Evolutionary conservation across 108 stramenopile species (phyloP), one percentile per base, ranked within the genome.

Genomic region (Nitzschia inconspicua): DNA sequence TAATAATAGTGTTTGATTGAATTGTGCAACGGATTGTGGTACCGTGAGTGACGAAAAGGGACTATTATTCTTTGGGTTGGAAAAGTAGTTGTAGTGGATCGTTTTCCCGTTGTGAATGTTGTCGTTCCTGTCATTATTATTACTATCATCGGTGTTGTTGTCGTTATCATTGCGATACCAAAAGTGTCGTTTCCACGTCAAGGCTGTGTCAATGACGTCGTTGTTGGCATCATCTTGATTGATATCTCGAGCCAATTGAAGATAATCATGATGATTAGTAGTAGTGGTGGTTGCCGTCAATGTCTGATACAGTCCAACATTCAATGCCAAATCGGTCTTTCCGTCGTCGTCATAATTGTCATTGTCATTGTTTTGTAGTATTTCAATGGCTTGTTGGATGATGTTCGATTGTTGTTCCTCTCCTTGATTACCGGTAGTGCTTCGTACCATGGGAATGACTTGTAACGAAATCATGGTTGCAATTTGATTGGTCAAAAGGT

Each of bases 1-100:
- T 31, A 63, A 44, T 46, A 70, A 54, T 55, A 74, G 44, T 22
- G 73, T 26, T 42, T 74, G 65, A 48, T 74, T 74, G 32, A 63
- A 11, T 31, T 64, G 27, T 16, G 68, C 53, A 3, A 60, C 30
- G 40, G 55, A 47, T 44, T 66, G 61, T 14, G 48, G 29, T 11
- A 34, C 43, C 11, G 68, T 41, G 0, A 46, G 4, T 55, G 36
- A n/a, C n/a, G n/a, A n/a, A n/a, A n/a, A n/a, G n/a, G n/a, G n/a
- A n/a, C n/a, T n/a, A n/a, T n/a, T n/a, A n/a, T n/a, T n/a, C n/a
- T n/a, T n/a, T n/a, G n/a, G n/a, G n/a, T n/a, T n/a, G n/a, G n/a
- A n/a, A n/a, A n/a, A n/a, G n/a, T n/a, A n/a, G n/a, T n/a, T n/a
- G n/a, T n/a, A n/a, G n/a, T n/a, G n/a, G n/a, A n/a, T n/a, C n/a